Evolutionary conservation across 345 rosid species (phyloP).

Genomic region (Eucalyptus microcorys): DNA sequence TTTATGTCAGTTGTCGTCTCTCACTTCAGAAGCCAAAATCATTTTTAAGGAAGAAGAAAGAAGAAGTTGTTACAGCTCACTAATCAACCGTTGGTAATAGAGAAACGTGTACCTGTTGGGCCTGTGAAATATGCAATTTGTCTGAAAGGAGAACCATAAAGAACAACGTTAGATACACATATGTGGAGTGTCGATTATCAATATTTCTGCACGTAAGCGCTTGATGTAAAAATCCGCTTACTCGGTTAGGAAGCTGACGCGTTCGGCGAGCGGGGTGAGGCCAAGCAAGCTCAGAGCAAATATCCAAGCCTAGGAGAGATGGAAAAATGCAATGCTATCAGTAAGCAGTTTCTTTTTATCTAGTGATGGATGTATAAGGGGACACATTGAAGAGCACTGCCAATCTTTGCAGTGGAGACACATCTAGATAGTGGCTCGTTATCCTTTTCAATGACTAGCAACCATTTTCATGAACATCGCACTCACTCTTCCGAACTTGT

Average conservation of each 20-base stretch:
- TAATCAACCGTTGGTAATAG: not conserved
- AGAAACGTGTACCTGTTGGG: conserved; percentile 59
- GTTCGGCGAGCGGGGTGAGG: conserved; percentile 72
- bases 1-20: not conserved
- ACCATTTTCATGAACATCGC: not conserved
- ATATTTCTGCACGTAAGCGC: not conserved
- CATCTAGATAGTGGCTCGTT: not conserved
- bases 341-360: not conserved
- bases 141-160: conserved; percentile 16
- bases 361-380: not conserved
- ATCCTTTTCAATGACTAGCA: not conserved
- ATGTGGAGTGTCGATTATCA: not conserved
- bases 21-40: not conserved
- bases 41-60: not conserved
- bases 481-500: conserved; percentile 21
- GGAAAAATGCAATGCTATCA: not conserved
- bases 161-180: not conserved
- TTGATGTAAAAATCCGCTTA: conserved; percentile 7
- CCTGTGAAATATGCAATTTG: conserved; percentile 88
- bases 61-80: not conserved
- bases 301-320: conserved; percentile 47
- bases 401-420: not conserved
- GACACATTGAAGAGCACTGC: not conserved
- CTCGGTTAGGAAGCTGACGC: conserved; percentile 92
- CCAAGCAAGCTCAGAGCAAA: conserved; percentile 78